phyloP scores from a whole-genome alignment of 768 basidiomycete species.

The Pleurotus pulmonarius region DNA sequence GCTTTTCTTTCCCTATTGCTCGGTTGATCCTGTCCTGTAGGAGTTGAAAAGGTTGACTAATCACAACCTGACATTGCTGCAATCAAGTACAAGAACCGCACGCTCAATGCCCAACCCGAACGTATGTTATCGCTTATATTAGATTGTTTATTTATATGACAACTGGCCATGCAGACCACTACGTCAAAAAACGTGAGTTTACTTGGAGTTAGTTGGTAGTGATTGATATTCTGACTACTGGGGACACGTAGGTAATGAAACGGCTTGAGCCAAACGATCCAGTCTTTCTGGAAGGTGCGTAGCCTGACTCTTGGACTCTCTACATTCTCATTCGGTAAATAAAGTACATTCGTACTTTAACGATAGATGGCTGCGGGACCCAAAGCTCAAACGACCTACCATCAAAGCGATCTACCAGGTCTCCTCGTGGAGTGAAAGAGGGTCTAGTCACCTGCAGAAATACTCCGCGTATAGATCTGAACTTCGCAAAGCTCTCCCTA shows the following conservation, averaged over 20 bases:
- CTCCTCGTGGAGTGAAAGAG: not conserved
- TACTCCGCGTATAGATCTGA: not conserved
- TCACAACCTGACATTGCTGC: not conserved
- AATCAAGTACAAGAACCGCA: not conserved
- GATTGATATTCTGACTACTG: not conserved
- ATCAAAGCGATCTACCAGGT: conserved; percentile 5
- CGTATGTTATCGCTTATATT: no score
- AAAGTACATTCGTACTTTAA: not conserved
- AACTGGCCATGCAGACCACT: no score
- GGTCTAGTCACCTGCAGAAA: not conserved
- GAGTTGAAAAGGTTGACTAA: not conserved
- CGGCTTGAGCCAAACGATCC: not conserved
- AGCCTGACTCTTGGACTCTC: not conserved
- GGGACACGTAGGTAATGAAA: not conserved
- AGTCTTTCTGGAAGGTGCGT: conserved; percentile 2
- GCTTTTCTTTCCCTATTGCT: no score
- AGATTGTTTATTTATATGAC: no score
- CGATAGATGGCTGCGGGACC: not conserved
- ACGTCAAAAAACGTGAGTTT: no score
- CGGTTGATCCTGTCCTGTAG: not conserved
- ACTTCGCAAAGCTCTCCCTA: not conserved
- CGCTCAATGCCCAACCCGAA: no score
- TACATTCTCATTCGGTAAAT: not conserved
- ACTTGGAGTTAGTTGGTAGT: not conserved
- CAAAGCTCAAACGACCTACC: not conserved